Conservation (phyloP, 169 alveolate species). For the Plasmodium sp. region DNA sequence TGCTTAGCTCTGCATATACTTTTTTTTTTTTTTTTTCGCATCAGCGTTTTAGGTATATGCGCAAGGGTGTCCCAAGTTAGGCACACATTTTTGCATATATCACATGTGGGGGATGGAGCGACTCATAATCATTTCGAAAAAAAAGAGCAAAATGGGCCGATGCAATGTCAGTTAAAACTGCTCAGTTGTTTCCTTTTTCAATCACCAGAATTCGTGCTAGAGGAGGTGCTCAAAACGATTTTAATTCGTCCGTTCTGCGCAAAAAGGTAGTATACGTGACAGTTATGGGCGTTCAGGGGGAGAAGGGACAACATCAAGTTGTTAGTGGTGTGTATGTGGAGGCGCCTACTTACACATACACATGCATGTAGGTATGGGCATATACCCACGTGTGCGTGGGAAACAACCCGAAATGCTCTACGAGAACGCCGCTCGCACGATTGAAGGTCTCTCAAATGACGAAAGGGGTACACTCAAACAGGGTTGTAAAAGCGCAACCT, state of each 20-base stretch:
- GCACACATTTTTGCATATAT: background rate
- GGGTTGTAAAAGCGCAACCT: background rate
- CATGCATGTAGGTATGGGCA: background rate
- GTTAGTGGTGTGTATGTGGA: background rate
- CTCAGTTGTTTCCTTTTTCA: background rate
- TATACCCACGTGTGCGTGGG: background rate
- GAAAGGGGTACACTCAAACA: background rate
- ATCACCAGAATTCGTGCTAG: slow-evolving; percentile 74
- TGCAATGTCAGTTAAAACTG: background rate
- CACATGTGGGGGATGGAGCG: background rate
- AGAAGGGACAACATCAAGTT: background rate
- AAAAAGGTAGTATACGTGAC: background rate
- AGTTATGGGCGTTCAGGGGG: background rate
- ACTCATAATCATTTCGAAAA: background rate
- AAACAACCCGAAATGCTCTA: background rate
- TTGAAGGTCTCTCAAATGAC: background rate
- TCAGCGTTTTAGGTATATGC: slow-evolving; percentile 5
- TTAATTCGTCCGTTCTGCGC: slow-evolving; percentile 85
- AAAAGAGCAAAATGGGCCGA: background rate
- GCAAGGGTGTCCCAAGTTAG: background rate
- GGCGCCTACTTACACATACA: background rate
- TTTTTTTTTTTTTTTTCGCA: background rate
- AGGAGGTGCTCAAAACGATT: slow-evolving; percentile 80
- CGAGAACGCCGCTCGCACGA: background rate
- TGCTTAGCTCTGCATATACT: background rate